Evolutionary conservation across 2,329 filamentous ascomycete species (phyloP).

Genomic region (Biscogniauxia mediterranea): DNA sequence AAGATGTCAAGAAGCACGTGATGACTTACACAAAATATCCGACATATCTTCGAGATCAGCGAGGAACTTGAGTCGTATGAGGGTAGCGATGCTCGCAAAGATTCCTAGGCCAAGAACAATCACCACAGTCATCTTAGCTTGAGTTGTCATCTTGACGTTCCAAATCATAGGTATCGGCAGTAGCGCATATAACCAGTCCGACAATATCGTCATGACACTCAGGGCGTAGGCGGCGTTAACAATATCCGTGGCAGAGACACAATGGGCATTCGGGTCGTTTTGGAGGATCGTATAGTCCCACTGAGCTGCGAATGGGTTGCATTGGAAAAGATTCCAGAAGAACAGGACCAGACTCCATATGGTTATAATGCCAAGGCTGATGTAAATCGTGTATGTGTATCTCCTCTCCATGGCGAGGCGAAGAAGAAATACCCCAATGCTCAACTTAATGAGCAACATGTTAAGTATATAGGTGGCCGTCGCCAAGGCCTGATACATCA

Average conservation of each 20-base stretch:
- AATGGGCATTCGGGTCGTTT: constrained; percentile 34
- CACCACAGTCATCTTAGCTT: constrained; percentile 52
- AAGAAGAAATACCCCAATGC: constrained; percentile 52
- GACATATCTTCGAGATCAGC: constrained; percentile 42
- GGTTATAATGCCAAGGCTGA: constrained; percentile 44
- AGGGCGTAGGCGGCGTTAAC: constrained; percentile 50
- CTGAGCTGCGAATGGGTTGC: constrained; percentile 47
- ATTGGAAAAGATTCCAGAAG: constrained; percentile 49
- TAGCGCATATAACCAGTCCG: constrained; percentile 56
- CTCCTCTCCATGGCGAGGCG: constrained; percentile 44
- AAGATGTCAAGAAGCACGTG: background rate
- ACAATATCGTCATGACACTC: constrained; percentile 50
- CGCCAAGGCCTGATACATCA: constrained; percentile 53
- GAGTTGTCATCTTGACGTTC: constrained; percentile 51
- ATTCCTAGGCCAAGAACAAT: constrained; percentile 49
- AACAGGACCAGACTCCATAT: constrained; percentile 48
- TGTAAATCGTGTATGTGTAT: constrained; percentile 48
- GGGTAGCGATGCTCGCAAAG: constrained; percentile 54
- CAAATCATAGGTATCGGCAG: constrained; percentile 55
- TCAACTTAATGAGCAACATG: constrained; percentile 58
- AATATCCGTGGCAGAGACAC: constrained; percentile 43
- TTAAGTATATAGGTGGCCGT: constrained; percentile 49
- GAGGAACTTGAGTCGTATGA: constrained; percentile 50
- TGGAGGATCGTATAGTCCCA: constrained; percentile 50
- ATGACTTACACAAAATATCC: constrained; percentile 49